These are phyloP conservation scores for Balamuthia mandrillaris DNA, from an alignment of 208 protist species.

Conservation along the genomic window DNA sequence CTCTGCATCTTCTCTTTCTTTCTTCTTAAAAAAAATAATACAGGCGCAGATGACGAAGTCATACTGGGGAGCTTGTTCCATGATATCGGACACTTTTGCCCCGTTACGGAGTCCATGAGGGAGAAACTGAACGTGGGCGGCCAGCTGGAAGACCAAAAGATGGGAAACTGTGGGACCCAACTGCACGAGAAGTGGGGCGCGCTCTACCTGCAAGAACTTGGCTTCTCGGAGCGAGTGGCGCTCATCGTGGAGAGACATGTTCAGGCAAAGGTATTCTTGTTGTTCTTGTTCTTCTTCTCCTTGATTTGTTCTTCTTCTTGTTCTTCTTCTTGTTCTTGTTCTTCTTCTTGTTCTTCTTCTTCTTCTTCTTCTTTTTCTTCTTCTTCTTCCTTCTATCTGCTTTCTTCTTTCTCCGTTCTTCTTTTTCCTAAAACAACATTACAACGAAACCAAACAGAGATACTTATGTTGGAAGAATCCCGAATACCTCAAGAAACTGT, in stretches of 20 bases:
- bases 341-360: too few species aligned
- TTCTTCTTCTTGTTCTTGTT: neutral
- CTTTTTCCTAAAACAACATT: too few species aligned
- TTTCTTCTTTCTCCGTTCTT: too few species aligned
- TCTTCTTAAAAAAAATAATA: too few species aligned
- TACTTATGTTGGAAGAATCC: constrained; percentile 25
- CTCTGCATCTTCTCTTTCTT: too few species aligned
- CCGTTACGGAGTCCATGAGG: too few species aligned
- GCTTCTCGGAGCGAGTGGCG: constrained; percentile 5
- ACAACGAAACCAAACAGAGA: neutral
- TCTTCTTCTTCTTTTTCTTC: too few species aligned
- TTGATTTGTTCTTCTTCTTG: neutral
- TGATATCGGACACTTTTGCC: neutral
- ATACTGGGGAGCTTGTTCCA: constrained; percentile 20
- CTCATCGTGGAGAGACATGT: neutral
- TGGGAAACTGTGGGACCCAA: neutral
- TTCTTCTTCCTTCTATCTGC: too few species aligned
- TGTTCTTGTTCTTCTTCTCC: neutral
- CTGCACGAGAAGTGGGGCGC: neutral
- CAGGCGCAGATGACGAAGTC: constrained; percentile 4
- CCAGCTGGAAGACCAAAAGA: too few species aligned
- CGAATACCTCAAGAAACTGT: neutral
- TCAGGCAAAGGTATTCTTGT: constrained; percentile 23
- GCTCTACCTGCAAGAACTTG: neutral
- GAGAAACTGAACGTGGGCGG: too few species aligned